Evolutionary conservation across 352 stramenopile species (phyloP).

Genomic region (Pythium phragmiticola): DNA sequence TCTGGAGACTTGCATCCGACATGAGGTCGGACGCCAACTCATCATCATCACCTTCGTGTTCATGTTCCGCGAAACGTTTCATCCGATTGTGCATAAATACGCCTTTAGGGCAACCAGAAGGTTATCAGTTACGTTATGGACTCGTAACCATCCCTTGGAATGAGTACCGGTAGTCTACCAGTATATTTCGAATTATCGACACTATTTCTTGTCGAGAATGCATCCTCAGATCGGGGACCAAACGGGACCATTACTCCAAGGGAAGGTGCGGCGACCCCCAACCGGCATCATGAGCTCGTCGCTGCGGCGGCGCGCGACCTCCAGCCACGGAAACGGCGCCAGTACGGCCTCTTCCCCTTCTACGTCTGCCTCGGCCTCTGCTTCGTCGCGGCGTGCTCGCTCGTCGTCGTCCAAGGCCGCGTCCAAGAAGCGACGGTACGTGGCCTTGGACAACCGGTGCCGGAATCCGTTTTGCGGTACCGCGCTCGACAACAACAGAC

Average conservation of each 20-base stretch:
- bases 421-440: conserved; percentile 20
- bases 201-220: conserved; percentile 5
- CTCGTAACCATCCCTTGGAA: background rate
- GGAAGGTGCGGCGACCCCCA: background rate
- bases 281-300: conserved; percentile 18
- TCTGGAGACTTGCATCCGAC: too few species aligned
- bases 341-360: background rate
- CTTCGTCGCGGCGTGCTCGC: background rate
- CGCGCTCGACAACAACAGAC: conserved; percentile 37
- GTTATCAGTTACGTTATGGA: background rate
- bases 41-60: background rate
- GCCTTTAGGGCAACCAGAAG: background rate
- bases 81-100: background rate
- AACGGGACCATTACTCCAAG: background rate
- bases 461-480: conserved; percentile 58
- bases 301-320: conserved; percentile 12
- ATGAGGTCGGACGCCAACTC: background rate
- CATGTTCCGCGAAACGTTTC: background rate
- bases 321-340: background rate
- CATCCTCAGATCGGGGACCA: background rate
- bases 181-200: background rate
- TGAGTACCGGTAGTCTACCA: background rate
- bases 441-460: conserved; percentile 16
- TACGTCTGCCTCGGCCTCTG: background rate
- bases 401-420: background rate